Base-by-base conservation (phyloP, 768 basidiomycete species). In the Kwoniella dendrophila region DNA sequence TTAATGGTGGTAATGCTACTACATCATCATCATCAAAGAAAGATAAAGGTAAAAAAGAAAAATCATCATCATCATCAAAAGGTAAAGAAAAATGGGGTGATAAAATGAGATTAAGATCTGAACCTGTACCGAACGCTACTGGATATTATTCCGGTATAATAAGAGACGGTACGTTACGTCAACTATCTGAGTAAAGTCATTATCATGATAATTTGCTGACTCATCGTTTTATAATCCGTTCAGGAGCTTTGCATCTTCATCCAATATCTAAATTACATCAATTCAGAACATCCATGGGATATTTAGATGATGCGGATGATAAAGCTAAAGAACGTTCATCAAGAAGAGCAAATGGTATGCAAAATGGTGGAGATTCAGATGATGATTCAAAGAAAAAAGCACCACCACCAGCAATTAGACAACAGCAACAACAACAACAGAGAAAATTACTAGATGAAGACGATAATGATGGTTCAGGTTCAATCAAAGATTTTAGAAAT, bases 201-300 rank as follows among this genome's bases (percentile, higher is more conserved):
- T 10, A 52, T 36, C 16, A 52, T 38, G 26, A 36, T 2, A 24
- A 27, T 47, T 38, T 38, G 36, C 36, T 38, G 36, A 38, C 36
- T 8, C 36, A 18, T 8, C 36, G 8, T 18, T 8, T 8, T 38
- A 2, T 48, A 20, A 36, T 34, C 53, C 22, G 7, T 30, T 6
- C 33, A 80, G 79, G 77, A 43, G 78, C 77, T 4, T 65, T 80
- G 3, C 76, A 80, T 43, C 63, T 80, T 16, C 79, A 80, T 48
- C 79, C 79, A 0, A 45, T 80, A n/a, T 65, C 61, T 8, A 66
- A 66, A 14, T 49, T 74, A 33, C 36, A 75, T 11, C 79, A 80
- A 59, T 71, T 80, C 56, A 72, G 79, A 48, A 76, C 79, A 0
- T 70, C 74, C 8, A 66, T 80, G 7, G 66, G 58, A 18, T 80